A percentile compares a stretch with the other conserved stretches of the same genome.
phyloP scores from a whole-genome alignment of 164 flowering plant genomes.

The Santalum album region DNA sequence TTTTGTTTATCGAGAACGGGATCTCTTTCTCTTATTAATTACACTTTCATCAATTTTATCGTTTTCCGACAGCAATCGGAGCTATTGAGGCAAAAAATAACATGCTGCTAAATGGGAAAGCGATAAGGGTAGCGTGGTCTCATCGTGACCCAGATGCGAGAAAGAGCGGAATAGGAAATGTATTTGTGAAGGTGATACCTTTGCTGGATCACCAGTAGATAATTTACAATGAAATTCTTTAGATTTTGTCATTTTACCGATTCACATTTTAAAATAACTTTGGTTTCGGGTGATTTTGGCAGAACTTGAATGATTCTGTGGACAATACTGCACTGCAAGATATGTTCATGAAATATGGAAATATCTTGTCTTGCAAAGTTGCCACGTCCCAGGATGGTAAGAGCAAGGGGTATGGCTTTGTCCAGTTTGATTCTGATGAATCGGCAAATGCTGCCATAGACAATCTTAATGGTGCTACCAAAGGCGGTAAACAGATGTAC shows the following conservation, averaged over 20 bases:
- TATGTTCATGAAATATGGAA: constrained; percentile 58
- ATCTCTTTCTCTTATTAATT: too few species aligned
- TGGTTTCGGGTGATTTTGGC: constrained; percentile 11
- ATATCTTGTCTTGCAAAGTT: constrained; percentile 73
- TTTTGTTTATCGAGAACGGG: too few species aligned
- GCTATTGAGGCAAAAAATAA: constrained; percentile 66
- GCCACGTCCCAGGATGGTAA: constrained; percentile 61
- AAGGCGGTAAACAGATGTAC: constrained; percentile 62
- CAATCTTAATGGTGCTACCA: constrained; percentile 38
- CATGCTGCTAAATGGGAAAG: constrained; percentile 52
- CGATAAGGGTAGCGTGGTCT: constrained; percentile 62
- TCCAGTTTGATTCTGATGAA: constrained; percentile 69
- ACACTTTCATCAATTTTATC: too few species aligned
- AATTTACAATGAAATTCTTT: too few species aligned
- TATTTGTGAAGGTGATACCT: constrained; percentile 69
- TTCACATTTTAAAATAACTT: not conserved
- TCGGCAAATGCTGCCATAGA: constrained; percentile 68
- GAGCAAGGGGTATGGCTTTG: constrained; percentile 86
- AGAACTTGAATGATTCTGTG: constrained; percentile 64
- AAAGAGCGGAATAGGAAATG: constrained; percentile 69
- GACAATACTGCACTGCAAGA: constrained; percentile 51
- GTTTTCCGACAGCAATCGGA: constrained; percentile 32
- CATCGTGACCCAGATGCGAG: constrained; percentile 67
- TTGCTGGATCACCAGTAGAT: not conserved
- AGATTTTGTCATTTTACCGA: not conserved